phyloP scores from a whole-genome alignment of 805 yeast species.

The Wickerhamiella kazuoi region DNA sequence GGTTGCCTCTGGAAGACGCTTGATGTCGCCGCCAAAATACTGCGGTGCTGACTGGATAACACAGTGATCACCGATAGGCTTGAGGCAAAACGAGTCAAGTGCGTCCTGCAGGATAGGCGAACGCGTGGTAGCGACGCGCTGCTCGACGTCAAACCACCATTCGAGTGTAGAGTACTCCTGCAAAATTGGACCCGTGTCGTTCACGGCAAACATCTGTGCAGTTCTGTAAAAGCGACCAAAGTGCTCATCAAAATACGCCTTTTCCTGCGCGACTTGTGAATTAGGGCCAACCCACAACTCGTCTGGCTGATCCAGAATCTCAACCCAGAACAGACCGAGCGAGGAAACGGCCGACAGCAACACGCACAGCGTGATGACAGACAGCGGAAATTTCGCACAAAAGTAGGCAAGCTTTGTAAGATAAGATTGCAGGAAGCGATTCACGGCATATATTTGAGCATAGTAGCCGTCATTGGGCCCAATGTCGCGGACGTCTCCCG shows the following conservation, averaged over 20 bases:
- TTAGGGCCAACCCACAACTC: constrained; percentile 77
- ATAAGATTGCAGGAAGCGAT: constrained; percentile 28
- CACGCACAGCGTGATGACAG: constrained; percentile 29
- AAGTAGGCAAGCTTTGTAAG: constrained; percentile 36
- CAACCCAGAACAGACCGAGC: constrained; percentile 32
- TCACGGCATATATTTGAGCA: constrained; percentile 25
- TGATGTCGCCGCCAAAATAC: constrained; percentile 54
- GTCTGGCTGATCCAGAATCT: constrained; percentile 64
- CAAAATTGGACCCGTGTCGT: constrained; percentile 51
- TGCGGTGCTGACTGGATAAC: constrained; percentile 78
- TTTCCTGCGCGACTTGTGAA: constrained; percentile 52
- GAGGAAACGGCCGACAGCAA: constrained; percentile 30
- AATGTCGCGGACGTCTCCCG: constrained; percentile 2
- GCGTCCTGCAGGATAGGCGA: constrained; percentile 16
- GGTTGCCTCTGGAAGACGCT: constrained; percentile 28
- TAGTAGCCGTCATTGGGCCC: not conserved
- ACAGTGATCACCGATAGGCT: constrained; percentile 61
- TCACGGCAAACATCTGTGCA: constrained; percentile 63
- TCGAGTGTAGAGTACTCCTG: constrained; percentile 42
- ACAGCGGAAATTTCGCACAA: constrained; percentile 46
- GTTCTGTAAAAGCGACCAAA: constrained; percentile 88
- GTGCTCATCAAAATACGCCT: constrained; percentile 48
- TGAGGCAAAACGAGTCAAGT: constrained; percentile 60
- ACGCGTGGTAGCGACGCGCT: constrained; percentile 26
- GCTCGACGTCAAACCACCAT: constrained; percentile 85